These are phyloP conservation scores for Nothophoma quercina DNA, from an alignment of 2,329 filamentous ascomycete genomes.

Conservation along the genomic window DNA sequence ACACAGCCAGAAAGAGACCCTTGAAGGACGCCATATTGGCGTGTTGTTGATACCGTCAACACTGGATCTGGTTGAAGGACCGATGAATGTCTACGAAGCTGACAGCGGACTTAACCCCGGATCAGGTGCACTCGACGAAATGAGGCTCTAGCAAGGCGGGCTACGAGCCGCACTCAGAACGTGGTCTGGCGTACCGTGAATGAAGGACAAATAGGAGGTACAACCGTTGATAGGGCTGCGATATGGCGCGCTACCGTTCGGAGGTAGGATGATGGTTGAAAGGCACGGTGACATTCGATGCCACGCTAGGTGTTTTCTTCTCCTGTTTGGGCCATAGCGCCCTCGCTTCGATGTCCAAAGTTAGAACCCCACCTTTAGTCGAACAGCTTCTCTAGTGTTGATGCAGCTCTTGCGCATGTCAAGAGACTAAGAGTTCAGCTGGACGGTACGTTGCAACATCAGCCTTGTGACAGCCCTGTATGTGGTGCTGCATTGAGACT, in stretches of 20 bases:
- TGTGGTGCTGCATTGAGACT: not conserved
- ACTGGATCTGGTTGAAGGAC: constrained; percentile 1
- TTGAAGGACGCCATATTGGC: constrained; percentile 41
- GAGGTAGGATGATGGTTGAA: constrained; percentile 3
- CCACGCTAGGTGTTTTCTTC: constrained; percentile 6
- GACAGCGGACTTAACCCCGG: constrained; percentile 5
- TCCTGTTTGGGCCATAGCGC: constrained; percentile 16
- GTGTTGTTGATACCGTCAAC: constrained; percentile 12
- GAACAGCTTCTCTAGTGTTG: constrained; percentile 2
- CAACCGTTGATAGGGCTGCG: constrained; percentile 9
- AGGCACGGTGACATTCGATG: constrained; percentile 13
- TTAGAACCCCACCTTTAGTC: constrained; percentile 12
- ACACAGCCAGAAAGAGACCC: constrained; percentile 43
- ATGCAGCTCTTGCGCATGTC: constrained; percentile 5
- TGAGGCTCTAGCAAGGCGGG: constrained; percentile 12
- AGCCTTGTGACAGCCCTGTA: constrained; percentile 5
- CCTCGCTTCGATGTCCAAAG: constrained; percentile 18
- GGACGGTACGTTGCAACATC: constrained; percentile 2
- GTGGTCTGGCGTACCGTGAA: constrained; percentile 7
- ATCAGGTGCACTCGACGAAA: constrained; percentile 8
- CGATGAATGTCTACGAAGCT: constrained; percentile 1
- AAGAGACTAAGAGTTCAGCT: constrained; percentile 14
- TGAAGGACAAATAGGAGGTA: constrained; percentile 9
- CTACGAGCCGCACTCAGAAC: constrained; percentile 11
- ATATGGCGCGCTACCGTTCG: constrained; percentile 10